Percentiles rank a stretch among this genome's conserved stretches.
These are phyloP conservation scores for Zygoascus tannicola DNA, from an alignment of 805 yeast species.

Conservation along the genomic window DNA sequence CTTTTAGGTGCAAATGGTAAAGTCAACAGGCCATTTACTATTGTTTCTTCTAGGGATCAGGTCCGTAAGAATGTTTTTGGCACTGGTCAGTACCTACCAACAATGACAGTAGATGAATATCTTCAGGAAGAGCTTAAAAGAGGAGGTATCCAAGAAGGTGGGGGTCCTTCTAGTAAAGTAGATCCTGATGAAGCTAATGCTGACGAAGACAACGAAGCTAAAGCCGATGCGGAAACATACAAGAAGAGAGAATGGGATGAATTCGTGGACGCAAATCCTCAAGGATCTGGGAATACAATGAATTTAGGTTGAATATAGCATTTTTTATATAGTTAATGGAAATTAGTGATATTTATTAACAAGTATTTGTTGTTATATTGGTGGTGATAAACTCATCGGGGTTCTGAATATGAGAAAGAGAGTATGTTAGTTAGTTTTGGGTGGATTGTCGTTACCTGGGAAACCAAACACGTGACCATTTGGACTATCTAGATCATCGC, in stretches of 20 bases:
- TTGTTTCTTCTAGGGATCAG: conserved; percentile 45
- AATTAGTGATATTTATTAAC: too few species aligned
- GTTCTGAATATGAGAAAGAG: too few species aligned
- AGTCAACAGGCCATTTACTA: conserved; percentile 74
- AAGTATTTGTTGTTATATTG: too few species aligned
- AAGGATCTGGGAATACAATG: conserved; percentile 85
- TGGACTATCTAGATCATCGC: too few species aligned
- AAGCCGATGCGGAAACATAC: conserved; percentile 56
- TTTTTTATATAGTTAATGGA: too few species aligned
- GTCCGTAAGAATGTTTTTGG: conserved; percentile 65
- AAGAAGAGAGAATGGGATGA: conserved; percentile 88
- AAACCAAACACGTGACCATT: too few species aligned
- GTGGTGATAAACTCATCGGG: too few species aligned
- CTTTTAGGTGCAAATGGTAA: conserved; percentile 64
- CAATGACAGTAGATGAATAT: conserved; percentile 90
- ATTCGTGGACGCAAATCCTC: conserved; percentile 74
- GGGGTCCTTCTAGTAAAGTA: conserved; percentile 11
- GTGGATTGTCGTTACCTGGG: too few species aligned
- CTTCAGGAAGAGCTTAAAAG: conserved; percentile 75
- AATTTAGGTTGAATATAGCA: conserved; percentile 52
- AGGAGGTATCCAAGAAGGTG: conserved; percentile 56
- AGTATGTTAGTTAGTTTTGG: too few species aligned
- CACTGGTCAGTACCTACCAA: conserved; percentile 86
- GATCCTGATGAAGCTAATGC: conserved; percentile 4
- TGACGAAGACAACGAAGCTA: conserved; percentile 51